Base-by-base conservation (phyloP, 2,329 filamentous ascomycete genomes). In the Fusarium mexicanum region DNA sequence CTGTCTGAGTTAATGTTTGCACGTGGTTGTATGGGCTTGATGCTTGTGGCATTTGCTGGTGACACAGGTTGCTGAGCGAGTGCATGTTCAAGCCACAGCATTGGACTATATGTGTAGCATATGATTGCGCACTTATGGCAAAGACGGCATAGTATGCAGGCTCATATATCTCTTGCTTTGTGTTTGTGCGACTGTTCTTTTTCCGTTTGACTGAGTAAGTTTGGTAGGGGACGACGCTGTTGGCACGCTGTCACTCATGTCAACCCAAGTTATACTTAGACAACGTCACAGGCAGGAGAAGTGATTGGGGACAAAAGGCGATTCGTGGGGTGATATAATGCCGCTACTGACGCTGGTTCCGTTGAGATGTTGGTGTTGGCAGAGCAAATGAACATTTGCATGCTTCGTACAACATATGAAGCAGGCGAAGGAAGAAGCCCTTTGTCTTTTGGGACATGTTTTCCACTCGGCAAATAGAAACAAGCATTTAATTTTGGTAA, bases 401-500 rank as follows among this genome's bases (percentile, higher is more conserved):
- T 48, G 35, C 17, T 40, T 31, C n/a, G 11, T 20, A 26, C 14
- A 41, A 26, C 13, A 26, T 6, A 8, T 29, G 37, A 1, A 8
- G 3, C 7, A 41, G 20, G 17, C 2, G 16, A 54, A n/a, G 35
- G 29, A 14, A 9, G 13, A 14, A 10, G 8, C 13, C 13, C 7
- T 31, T 33, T 35, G 22, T 17, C 5, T 14, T 7, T 51, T 17
- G 22, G 22, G 37, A 2, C 7, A 51, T 24, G 26, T 18, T 20
- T 31, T 13, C 2, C 8, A 5, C 12, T 3, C 0, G 5, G 20
- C 5, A 10, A 20, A 6, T 17, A 16, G n/a, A 11, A 18, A 11
- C 24, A 26, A 18, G 6, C 8, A 5, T 20, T 16, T 18, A 5
- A 22, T 1, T 13, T 26, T 40, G 7, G 8, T 2, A 9, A 31